Evolutionary conservation across 2,329 filamentous ascomycete genomes (phyloP), one percentile per base, ranked within the genome.

Genomic region (Penicillium olsonii): DNA sequence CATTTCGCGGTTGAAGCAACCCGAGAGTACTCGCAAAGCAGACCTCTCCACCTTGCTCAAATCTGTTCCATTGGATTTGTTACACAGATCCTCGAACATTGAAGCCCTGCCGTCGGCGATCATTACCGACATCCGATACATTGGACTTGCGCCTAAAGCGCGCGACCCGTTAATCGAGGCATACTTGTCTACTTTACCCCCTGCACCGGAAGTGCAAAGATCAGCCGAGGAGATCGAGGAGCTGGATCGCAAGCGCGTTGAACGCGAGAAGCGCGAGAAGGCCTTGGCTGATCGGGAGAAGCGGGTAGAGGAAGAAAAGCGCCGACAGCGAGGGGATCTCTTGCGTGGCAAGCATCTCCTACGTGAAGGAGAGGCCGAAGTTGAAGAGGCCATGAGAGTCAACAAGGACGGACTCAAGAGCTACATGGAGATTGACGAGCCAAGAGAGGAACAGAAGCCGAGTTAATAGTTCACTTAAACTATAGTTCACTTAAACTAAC

Each of bases 31-130:
- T 5, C 63, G 74, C 45, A 75, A 75, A 54, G 75, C 75, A 17
- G 76, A 78, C 24, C 61, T 78, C 10, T 72, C 72, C 8, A 52
- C 66, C 8, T 58, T 78, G 29, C 64, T 78, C 8, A 77, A 76
- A 50, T 74, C 72, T 4, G 62, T 67, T 14, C 70, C 74, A 11
- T 44, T 74, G 27, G 67, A 71, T 41, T 55, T 62, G 14, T 53
- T 77, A 15, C 73, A 77, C 45, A 65, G 61, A 9, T 74, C 71
- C 2, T 72, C 70, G 5, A 70, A 61, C 15, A 45, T 68, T 4
- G 68, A 72, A 49, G 60, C 68, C 26, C 68, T 77, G n/a, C 71
- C 74, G 1, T 45, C 70, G 12, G 39, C 55, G n/a, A 64, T 77
- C 8, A 61, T 76, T 29, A 74, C 71, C 4, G 74, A 77, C 55